phyloP scores from a whole-genome alignment of 495 filamentous ascomycete genomes.

The Aspergillus taichungensis region DNA sequence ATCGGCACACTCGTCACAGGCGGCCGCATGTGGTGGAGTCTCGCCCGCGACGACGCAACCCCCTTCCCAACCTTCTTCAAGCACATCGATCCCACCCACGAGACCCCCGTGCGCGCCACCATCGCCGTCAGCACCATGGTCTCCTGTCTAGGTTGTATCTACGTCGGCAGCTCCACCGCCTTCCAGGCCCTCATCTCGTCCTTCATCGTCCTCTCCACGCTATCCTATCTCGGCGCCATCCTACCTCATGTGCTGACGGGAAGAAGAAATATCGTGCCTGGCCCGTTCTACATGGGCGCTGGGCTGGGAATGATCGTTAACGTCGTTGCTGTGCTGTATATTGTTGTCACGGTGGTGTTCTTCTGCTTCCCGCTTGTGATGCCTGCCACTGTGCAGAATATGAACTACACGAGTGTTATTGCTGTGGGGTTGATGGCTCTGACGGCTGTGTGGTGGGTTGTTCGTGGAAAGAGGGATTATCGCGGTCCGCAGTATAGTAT shows the following conservation, averaged over 20 bases:
- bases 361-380: conserved; percentile 64
- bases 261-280: conserved; percentile 23
- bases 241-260: conserved; percentile 22
- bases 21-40: conserved; percentile 61
- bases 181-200: conserved; percentile 42
- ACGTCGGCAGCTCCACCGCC: conserved; percentile 57
- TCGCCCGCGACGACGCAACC: conserved; percentile 57
- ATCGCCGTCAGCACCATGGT: conserved; percentile 48
- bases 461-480: conserved; percentile 28
- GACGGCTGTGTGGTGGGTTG: conserved; percentile 22
- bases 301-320: conserved; percentile 25
- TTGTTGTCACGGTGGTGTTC: conserved; percentile 44
- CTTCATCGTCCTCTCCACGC: too few relatives aligned
- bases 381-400: conserved; percentile 41
- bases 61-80: conserved; percentile 21
- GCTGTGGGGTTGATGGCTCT: conserved; percentile 26
- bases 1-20: conserved; percentile 13
- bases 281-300: conserved; percentile 22
- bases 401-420: conserved; percentile 65
- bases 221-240: conserved; percentile 25
- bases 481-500: conserved; percentile 25
- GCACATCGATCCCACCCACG: conserved; percentile 14
- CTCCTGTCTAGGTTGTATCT: conserved; percentile 59
- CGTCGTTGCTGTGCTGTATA: conserved; percentile 21
- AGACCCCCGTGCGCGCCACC: conserved; percentile 49